Base-by-base conservation (phyloP, 768 basidiomycete genomes). In the Boletus reticulatus region DNA sequence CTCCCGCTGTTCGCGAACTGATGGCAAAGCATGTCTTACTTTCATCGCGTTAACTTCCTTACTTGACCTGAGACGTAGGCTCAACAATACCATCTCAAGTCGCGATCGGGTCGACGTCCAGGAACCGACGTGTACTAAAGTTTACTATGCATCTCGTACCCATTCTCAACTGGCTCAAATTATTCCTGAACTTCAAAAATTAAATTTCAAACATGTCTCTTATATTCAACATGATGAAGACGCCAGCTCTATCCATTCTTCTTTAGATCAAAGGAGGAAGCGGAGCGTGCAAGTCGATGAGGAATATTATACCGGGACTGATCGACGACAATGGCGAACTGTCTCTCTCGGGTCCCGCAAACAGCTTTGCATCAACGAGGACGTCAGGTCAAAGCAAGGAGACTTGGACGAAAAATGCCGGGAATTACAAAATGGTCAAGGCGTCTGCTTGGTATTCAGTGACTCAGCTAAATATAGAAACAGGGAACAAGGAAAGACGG, bases 151-250 rank as follows among this genome's bases (percentile, higher is more conserved):
- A 0, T 98, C 97, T 0, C 80, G 96, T 32, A 99, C 96, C 1
- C 96, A 99, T 72, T 95, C 95, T 2, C 96, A 99, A 65, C 82
- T 99, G 4, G 80, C 94, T 2, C 96, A 99, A 69, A 80, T 98
- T 4, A 78, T 94, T 17, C 87, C 89, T 4, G 97, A 99, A 66
- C 76, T 98, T 11, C 79, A 75, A 39, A 88, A 84, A 62, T 81
- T 96, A n/a, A 78, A 78, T 58, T 68, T 94, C 67, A 67, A 72
- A 17, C 50, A 74, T 46, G 51, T 62, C 27, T 68, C 68, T 19
- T 48, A 56, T 27, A 37, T 34, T 37, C 38, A 53, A 4, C 43
- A 57, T 48, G 41, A 22, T 3, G 39, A 60, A 14, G 52, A 27
- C 10, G 13, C 27, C 16, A 22, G 24, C 24, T 52, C 52, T 20